Percentiles rank a stretch among this genome's conserved stretches.
Evolutionary conservation across 208 protist genomes (phyloP).

Genomic region (Leptomonas pyrrhocoris): DNA sequence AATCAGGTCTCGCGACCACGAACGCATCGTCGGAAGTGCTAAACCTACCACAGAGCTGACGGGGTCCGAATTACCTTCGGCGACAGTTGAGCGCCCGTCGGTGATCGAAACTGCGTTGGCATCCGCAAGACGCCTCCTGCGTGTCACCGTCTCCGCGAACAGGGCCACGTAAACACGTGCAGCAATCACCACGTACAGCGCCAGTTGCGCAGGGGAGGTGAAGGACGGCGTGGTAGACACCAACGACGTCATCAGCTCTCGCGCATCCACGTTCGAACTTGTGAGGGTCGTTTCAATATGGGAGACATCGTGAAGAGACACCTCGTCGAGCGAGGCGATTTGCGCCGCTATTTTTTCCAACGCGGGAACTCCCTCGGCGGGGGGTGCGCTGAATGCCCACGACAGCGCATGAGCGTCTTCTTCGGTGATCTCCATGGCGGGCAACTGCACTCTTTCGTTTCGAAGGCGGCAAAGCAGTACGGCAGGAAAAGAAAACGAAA

Average conservation of each 20-base stretch:
- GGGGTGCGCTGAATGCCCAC: slow-evolving; percentile 15
- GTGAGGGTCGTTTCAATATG: neutral
- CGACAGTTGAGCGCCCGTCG: neutral
- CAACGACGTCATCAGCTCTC: slow-evolving; percentile 28
- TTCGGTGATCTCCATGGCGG: neutral
- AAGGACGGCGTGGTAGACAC: slow-evolving; percentile 15
- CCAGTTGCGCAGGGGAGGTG: slow-evolving; percentile 15
- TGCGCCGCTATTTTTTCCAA: slow-evolving; percentile 3
- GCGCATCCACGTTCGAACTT: neutral
- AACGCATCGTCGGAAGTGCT: slow-evolving; percentile 28
- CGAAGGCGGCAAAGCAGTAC: neutral
- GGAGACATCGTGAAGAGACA: neutral
- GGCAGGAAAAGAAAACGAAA: slow-evolving; percentile 1
- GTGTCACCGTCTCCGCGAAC: slow-evolving; percentile 21
- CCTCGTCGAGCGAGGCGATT: neutral
- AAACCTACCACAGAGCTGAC: neutral
- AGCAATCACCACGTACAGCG: slow-evolving; percentile 17
- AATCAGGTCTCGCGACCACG: slow-evolving; percentile 53
- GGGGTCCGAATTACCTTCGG: neutral
- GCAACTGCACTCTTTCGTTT: neutral
- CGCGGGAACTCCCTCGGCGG: slow-evolving; percentile 12
- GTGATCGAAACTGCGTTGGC: neutral
- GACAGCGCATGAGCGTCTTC: slow-evolving; percentile 1
- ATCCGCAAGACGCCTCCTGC: slow-evolving; percentile 1
- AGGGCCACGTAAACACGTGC: slow-evolving; percentile 17